Evolutionary conservation across 805 yeast genomes (phyloP).

Genomic region (Cyberlindnera veronae): DNA sequence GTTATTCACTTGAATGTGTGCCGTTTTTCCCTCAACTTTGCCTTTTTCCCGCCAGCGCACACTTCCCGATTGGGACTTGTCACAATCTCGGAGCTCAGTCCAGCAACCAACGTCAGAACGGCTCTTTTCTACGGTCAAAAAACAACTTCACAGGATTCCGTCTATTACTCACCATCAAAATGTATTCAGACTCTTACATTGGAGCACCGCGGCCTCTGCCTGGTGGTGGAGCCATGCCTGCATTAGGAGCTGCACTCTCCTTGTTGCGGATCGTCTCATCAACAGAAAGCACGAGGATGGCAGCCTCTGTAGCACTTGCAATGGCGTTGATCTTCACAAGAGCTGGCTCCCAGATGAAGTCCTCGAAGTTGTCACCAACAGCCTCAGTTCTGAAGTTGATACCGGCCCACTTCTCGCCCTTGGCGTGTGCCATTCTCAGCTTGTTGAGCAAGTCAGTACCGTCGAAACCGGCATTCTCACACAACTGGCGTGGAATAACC

Average conservation of each 20-base stretch:
- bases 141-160: too few relatives aligned
- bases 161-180: too few relatives aligned
- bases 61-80: neutral
- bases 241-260: conserved; percentile 53
- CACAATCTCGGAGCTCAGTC: neutral
- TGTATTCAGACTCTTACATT: too few relatives aligned
- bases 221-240: conserved; percentile 45
- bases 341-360: conserved; percentile 97
- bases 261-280: conserved; percentile 88
- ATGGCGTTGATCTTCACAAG: conserved; percentile 92
- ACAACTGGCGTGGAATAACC: conserved; percentile 93
- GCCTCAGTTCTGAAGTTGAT: conserved; percentile 83
- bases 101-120: neutral
- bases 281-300: conserved; percentile 86
- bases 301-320: conserved; percentile 95
- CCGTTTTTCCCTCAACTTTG: neutral
- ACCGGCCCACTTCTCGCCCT: conserved; percentile 90
- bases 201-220: conserved; percentile 77
- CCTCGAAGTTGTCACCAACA: conserved; percentile 78
- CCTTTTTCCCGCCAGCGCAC: neutral
- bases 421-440: conserved; percentile 89
- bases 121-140: neutral
- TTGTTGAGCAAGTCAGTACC: conserved; percentile 91
- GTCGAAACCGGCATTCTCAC: conserved; percentile 99
- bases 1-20: neutral